phyloP scores from a whole-genome alignment of 805 yeast species.

The Tetrapisispora phaffii region DNA sequence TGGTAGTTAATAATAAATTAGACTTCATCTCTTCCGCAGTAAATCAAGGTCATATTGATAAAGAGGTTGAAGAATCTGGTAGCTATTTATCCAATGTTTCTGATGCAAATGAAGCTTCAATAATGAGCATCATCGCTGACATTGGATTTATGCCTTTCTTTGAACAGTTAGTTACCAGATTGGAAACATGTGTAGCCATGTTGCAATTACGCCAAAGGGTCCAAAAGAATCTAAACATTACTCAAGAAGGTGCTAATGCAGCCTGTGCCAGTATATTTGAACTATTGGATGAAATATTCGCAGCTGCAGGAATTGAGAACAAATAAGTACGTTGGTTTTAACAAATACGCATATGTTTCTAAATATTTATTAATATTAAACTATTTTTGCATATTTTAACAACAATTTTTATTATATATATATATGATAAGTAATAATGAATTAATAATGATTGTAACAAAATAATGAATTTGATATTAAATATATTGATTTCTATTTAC shows the following conservation, averaged over 20 bases:
- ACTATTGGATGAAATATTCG: slow-evolving; percentile 19
- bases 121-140: slow-evolving; percentile 20
- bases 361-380: background rate
- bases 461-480: no score
- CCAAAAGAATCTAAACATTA: slow-evolving; percentile 12
- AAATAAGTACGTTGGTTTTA: no score
- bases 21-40: slow-evolving; percentile 48
- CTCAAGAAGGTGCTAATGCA: slow-evolving; percentile 7
- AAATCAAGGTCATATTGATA: slow-evolving; percentile 33
- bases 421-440: no score
- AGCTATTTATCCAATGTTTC: slow-evolving; percentile 9
- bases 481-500: background rate
- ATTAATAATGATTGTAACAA: no score
- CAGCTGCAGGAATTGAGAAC: background rate
- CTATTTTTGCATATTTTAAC: background rate
- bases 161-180: slow-evolving; percentile 57
- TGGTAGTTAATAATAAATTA: slow-evolving; percentile 45
- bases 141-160: slow-evolving; percentile 44
- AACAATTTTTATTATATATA: no score
- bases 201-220: slow-evolving; percentile 35
- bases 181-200: slow-evolving; percentile 49
- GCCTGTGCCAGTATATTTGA: slow-evolving; percentile 17
- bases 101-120: slow-evolving; percentile 10
- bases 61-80: slow-evolving; percentile 1
- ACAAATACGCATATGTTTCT: background rate